Base-by-base conservation (phyloP, 2,329 filamentous ascomycete genomes). In the Xylaria digitata region DNA sequence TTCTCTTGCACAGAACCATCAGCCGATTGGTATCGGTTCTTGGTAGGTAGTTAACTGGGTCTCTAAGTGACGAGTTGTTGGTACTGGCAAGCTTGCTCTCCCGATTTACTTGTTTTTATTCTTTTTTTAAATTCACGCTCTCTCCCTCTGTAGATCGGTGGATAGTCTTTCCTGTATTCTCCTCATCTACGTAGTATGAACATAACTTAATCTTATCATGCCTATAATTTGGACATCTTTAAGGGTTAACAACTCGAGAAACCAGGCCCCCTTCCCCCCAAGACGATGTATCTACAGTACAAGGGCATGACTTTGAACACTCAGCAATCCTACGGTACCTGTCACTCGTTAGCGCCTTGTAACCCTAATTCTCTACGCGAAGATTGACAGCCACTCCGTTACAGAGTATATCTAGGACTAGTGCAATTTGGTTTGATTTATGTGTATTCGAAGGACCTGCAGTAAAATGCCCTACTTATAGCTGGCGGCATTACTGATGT, bases 1-100 rank as follows among this genome's bases (percentile, higher is more conserved):
- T 49, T 59, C 32, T 46, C 34, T 65, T 59, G 30, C 30, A 67
- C 61, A 58, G 52, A 53, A 50, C 52, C 65, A 55, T 68, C 65
- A 58, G 57, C 65, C 58, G 57, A 65, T 59, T 37, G 42, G 54
- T 30, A 46, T 55, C 57, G 48, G 57, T 54, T 58, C 61, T 65
- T 54, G 46, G 56, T 40, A 52, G 19, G 11, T 30, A 43, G 56
- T 26, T 26, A 26, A 50, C 26, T 52, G 26, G 54, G 48, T 54
- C 48, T 63, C 50, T 49, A 23, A 19, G 48, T 6, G 19, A 43
- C 64, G 49, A 55, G 48, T 32, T 58, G 21, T 23, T 49, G 54
- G 42, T 46, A 45, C 56, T 49, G 37, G 48, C 42, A 57, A 32
- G 32, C 46, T 30, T 53, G 8, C 46, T 50, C 26, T 58, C 40